Percentiles rank a stretch among this genome's conserved stretches.
phyloP scores from a whole-genome alignment of 140 eudicot genomes.

The Erigeron philadelphicus region DNA sequence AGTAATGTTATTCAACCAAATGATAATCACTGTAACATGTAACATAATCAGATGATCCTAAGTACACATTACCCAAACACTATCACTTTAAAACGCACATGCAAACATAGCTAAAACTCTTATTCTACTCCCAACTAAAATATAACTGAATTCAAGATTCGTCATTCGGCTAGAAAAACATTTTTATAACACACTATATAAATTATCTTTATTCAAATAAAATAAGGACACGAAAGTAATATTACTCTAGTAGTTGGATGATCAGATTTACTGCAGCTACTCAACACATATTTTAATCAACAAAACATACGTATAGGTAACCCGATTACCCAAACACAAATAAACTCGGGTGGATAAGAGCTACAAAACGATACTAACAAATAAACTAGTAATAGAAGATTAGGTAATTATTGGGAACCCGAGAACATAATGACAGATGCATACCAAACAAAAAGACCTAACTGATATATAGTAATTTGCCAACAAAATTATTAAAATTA shows the following conservation, averaged over 20 bases:
- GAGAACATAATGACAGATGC: slow-evolving; percentile 5
- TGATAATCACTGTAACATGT: background rate
- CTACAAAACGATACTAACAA: background rate
- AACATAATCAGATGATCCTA: background rate
- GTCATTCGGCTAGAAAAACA: no score
- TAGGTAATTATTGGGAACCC: background rate
- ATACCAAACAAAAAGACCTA: slow-evolving; percentile 1
- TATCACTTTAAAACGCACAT: slow-evolving; percentile 14
- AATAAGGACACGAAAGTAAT: no score
- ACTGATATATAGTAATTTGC: no score
- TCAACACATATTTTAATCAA: no score
- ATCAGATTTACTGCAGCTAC: no score
- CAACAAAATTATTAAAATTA: slow-evolving; percentile 5
- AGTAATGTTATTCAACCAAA: background rate
- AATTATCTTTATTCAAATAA: no score
- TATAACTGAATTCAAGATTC: no score
- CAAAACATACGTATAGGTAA: no score
- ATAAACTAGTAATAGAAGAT: background rate
- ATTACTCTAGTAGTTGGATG: no score
- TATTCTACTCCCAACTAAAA: background rate
- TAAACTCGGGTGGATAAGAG: background rate
- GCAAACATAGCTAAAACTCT: background rate
- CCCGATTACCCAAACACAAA: no score
- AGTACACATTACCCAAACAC: background rate
- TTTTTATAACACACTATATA: no score